Base-by-base conservation (phyloP, 78 protist species). In the Dictyostelium firmibasis region DNA sequence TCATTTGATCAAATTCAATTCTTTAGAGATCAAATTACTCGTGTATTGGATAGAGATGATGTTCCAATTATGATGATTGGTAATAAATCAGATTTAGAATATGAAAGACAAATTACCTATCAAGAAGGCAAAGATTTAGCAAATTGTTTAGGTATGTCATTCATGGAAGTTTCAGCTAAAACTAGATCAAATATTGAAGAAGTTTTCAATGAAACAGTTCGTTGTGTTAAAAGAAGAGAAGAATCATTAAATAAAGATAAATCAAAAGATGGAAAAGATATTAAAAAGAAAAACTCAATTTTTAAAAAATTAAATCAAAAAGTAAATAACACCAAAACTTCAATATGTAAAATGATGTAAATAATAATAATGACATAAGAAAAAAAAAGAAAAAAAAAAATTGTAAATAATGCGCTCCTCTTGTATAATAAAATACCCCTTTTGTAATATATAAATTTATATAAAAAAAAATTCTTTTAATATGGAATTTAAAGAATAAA, bases 21-120 rank as follows among this genome's bases (percentile, higher is more conserved):
- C 11, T 91, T 93, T 88, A 93, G 96, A 23, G 93, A 96, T 23
- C 98, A 98, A 74, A 75, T 97, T 20, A 77, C 97, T 9, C 87
- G 97, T 16, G 98, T 98, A 27, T 99, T 99, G 0, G 99, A 96
- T 88, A 81, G 86, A 14, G 92, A 98, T 69, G 93, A 98, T 18
- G 25, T 98, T 4, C 99, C 99, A 57, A 95, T 99, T 38, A 97
- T 99, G 98, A 97, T 99, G 11, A 98, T 99, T n/a, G 99, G 99
- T 20, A 99, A 99, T 98, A 99, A 99, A 98, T 43, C 96, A 69
- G 99, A 99, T 88, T 95, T 99, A 64, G 88, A 74, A n/a, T 47
- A 85, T 16, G 70, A 79, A 13, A 79, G 96, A 72, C 81, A 93
- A 43, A 97, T 96, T 25, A 33, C 97, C 44, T 78, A 31, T 47